These are phyloP conservation scores for Monilinia fructicola DNA, from an alignment of 2,329 filamentous ascomycete genomes.

Conservation along the genomic window DNA sequence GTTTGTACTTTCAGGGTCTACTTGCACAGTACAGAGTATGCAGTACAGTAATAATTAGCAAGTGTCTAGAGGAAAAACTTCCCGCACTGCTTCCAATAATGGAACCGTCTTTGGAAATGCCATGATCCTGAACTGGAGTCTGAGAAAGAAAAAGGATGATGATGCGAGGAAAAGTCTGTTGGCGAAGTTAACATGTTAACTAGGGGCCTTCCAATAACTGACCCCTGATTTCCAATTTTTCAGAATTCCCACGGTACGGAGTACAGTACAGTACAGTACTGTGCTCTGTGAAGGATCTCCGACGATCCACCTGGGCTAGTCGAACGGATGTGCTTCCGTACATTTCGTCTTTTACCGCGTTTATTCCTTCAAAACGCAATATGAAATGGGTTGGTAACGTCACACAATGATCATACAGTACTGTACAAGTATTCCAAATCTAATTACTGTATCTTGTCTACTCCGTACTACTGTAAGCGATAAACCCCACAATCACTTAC, in stretches of 20 bases:
- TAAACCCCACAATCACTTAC: slow-evolving; percentile 17
- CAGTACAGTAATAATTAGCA: too few relatives aligned
- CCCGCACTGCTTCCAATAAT: neutral
- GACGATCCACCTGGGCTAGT: neutral
- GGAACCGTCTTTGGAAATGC: neutral
- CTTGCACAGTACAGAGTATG: too few relatives aligned
- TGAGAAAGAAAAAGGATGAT: too few relatives aligned
- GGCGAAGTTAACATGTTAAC: neutral
- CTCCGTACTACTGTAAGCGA: too few relatives aligned
- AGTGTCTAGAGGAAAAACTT: neutral
- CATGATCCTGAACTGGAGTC: neutral
- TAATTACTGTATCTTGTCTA: neutral
- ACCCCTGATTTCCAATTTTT: neutral
- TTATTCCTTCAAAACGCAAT: neutral
- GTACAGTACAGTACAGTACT: too few relatives aligned
- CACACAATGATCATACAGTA: slow-evolving; percentile 16
- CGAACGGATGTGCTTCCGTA: neutral
- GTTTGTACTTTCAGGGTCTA: neutral
- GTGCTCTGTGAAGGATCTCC: neutral
- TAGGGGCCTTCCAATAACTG: neutral
- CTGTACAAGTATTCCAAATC: too few relatives aligned
- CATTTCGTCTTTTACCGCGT: neutral
- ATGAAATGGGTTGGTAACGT: slow-evolving; percentile 2
- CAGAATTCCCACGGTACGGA: neutral
- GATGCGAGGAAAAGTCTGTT: neutral